Conservation (phyloP, 2,329 filamentous ascomycete genomes). For the Stagonosporopsis rhizophila region DNA sequence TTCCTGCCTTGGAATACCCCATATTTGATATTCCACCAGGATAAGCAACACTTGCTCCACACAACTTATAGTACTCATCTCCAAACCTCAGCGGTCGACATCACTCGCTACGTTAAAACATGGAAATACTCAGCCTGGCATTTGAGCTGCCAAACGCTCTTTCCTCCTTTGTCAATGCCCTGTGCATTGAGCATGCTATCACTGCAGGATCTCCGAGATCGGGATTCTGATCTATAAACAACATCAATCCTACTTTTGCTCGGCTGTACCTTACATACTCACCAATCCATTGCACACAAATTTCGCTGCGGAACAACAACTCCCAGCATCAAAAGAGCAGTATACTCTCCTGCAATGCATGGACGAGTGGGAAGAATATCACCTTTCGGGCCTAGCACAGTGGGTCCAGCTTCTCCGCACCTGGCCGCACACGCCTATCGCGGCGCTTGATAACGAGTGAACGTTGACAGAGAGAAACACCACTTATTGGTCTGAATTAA, state of each 20-base stretch:
- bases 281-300: background rate
- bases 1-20: too few relatives aligned
- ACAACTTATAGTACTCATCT: too few relatives aligned
- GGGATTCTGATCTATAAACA: background rate
- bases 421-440: background rate
- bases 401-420: slow-evolving; percentile 1
- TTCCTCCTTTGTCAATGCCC: too few relatives aligned
- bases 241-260: background rate
- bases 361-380: slow-evolving; percentile 9
- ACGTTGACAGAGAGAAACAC: slow-evolving; percentile 3
- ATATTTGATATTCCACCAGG: too few relatives aligned
- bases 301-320: background rate
- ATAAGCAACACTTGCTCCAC: too few relatives aligned
- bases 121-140: too few relatives aligned
- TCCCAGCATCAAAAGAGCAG: background rate
- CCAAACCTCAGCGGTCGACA: too few relatives aligned
- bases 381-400: background rate
- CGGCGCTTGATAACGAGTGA: slow-evolving; percentile 1
- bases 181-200: too few relatives aligned
- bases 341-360: slow-evolving; percentile 3
- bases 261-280: background rate
- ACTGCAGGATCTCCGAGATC: background rate
- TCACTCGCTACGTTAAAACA: too few relatives aligned
- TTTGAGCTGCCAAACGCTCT: too few relatives aligned
- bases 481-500: slow-evolving; percentile 17